phyloP scores from a whole-genome alignment of 352 stramenopile species.

The Pythium inflatum region DNA sequence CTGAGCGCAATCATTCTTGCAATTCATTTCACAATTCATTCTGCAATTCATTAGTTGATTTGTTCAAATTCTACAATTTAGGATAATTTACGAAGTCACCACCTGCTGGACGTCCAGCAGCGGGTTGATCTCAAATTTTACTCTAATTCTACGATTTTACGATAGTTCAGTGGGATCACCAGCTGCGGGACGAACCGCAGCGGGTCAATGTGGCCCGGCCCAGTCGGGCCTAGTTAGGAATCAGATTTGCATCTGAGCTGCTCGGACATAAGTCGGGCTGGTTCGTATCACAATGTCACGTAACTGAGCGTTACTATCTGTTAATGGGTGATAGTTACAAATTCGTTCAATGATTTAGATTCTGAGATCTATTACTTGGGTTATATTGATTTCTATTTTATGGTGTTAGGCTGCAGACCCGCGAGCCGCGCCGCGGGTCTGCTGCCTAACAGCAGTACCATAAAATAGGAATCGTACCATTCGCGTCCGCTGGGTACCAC shows the following conservation, averaged over 20 bases:
- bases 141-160: neutral
- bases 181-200: neutral
- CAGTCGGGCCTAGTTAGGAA: neutral
- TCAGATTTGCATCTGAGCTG: neutral
- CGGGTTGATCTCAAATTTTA: too few species aligned
- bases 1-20: constrained; percentile 12
- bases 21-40: neutral
- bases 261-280: neutral
- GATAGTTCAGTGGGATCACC: neutral
- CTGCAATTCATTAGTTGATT: neutral
- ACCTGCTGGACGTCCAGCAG: neutral
- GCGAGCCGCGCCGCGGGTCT: too few species aligned
- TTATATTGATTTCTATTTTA: constrained; percentile 6
- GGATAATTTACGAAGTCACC: neutral
- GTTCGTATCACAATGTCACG: neutral
- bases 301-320: too few species aligned
- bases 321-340: neutral
- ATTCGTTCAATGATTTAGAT: constrained; percentile 5
- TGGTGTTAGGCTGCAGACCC: neutral
- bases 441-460: too few species aligned
- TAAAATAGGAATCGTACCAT: too few species aligned
- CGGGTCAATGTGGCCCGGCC: too few species aligned
- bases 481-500: too few species aligned
- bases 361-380: neutral
- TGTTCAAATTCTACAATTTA: neutral